Percentiles rank a stretch among this genome's conserved stretches.
phyloP scores from a whole-genome alignment of 441 rosid species.

The Populus tomentosa region DNA sequence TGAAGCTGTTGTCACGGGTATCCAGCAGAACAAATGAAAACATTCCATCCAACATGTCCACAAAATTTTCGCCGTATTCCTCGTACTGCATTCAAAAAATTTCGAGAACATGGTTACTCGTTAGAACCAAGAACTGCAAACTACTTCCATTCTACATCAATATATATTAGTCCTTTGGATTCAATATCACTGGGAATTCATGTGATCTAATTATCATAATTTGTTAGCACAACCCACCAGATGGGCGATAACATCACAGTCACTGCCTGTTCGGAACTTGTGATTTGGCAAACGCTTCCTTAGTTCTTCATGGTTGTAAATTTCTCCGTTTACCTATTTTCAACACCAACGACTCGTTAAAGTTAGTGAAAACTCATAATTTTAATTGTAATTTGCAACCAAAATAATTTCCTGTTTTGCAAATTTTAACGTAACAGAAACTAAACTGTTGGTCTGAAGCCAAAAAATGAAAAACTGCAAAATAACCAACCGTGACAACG shows the following conservation, averaged over 20 bases:
- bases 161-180: not conserved
- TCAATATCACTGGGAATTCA: not conserved
- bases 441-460: not conserved
- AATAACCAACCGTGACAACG: slow-evolving; percentile 57
- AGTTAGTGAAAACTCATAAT: not conserved
- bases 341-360: not conserved
- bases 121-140: not conserved
- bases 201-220: not conserved
- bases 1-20: slow-evolving; percentile 68
- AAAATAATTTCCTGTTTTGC: not conserved
- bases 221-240: slow-evolving; percentile 39
- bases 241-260: slow-evolving; percentile 83
- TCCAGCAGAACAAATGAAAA: slow-evolving; percentile 86
- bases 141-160: not conserved
- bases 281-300: slow-evolving; percentile 59
- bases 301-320: slow-evolving; percentile 78
- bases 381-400: not conserved
- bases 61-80: slow-evolving; percentile 74
- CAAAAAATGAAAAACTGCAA: not conserved
- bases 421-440: not conserved
- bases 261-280: slow-evolving; percentile 79
- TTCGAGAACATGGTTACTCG: not conserved
- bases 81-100: slow-evolving; percentile 47
- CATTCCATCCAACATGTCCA: slow-evolving; percentile 87
- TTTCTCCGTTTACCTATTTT: slow-evolving; percentile 82